These are phyloP conservation scores for Umbelopsis sp. DNA, from an alignment of 192 early-diverging fungal species.

Conservation along the genomic window DNA sequence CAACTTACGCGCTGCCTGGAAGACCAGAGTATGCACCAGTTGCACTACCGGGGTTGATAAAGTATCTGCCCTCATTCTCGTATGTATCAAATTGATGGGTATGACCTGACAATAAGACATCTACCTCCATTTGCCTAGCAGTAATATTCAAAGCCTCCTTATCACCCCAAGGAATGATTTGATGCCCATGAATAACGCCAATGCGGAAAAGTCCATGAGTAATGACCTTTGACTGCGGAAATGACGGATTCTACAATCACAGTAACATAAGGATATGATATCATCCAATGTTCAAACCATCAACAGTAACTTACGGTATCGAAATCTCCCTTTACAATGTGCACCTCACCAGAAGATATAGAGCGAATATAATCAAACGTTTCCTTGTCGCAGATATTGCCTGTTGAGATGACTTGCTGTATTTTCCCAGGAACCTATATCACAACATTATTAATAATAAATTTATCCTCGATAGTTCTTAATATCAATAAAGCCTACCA, in stretches of 20 bases:
- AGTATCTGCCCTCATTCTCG: constrained; percentile 91
- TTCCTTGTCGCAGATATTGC: constrained; percentile 83
- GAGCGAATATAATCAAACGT: constrained; percentile 87
- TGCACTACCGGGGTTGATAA: constrained; percentile 94
- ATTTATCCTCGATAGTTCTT: not conserved
- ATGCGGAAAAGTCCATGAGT: constrained; percentile 62
- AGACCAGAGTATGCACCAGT: constrained; percentile 76
- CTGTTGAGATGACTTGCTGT: constrained; percentile 92
- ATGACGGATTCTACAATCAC: constrained; percentile 42
- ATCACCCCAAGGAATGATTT: constrained; percentile 81
- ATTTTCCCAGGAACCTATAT: constrained; percentile 89
- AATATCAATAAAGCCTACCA: constrained; percentile 51
- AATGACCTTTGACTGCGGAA: constrained; percentile 68
- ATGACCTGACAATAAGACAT: constrained; percentile 85
- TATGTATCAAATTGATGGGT: constrained; percentile 92
- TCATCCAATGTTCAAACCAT: too few relatives aligned
- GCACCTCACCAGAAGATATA: constrained; percentile 69
- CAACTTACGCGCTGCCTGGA: constrained; percentile 28
- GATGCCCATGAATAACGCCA: constrained; percentile 87
- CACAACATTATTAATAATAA: not conserved
- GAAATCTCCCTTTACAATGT: constrained; percentile 81
- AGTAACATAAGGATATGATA: not conserved
- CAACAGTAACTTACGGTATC: constrained; percentile 58
- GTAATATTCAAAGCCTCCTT: constrained; percentile 69
- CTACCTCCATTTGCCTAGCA: constrained; percentile 90